A percentile compares a stretch with the other conserved stretches of the same genome.
Evolutionary conservation across 352 stramenopile species (phyloP).

Genomic region (Peronospora farinosa): DNA sequence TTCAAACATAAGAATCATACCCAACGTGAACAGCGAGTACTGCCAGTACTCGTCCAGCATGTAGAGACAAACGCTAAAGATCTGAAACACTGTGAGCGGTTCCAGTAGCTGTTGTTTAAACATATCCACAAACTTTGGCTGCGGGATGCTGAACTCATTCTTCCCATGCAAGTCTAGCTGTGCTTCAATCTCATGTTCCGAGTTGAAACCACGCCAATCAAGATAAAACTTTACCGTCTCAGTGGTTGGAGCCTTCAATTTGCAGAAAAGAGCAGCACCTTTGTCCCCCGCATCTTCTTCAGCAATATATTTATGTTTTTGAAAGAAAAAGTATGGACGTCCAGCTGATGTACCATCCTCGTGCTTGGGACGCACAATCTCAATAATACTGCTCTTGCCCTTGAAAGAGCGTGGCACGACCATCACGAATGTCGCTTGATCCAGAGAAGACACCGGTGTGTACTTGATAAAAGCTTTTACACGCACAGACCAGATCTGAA

Average conservation of each 20-base stretch:
- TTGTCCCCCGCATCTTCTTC: constrained; percentile 53
- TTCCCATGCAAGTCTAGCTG: constrained; percentile 74
- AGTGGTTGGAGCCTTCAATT: constrained; percentile 64
- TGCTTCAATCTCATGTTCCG: constrained; percentile 33
- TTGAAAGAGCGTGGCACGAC: constrained; percentile 83
- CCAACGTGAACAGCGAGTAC: constrained; percentile 98
- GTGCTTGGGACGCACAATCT: constrained; percentile 40
- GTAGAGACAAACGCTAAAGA: constrained; percentile 98
- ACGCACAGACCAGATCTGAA: constrained; percentile 84
- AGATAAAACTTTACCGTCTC: constrained; percentile 65
- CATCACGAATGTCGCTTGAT: constrained; percentile 69
- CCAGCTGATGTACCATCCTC: constrained; percentile 31
- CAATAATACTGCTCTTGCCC: constrained; percentile 81
- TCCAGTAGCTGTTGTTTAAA: constrained; percentile 96
- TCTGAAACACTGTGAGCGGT: constrained; percentile 98
- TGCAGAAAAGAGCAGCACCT: constrained; percentile 64
- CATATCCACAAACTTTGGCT: constrained; percentile 92
- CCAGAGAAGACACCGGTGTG: constrained; percentile 51
- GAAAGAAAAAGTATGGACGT: constrained; percentile 76
- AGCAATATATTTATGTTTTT: constrained; percentile 87
- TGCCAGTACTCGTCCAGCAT: constrained; percentile 99
- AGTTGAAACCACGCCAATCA: constrained; percentile 38
- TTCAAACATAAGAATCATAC: constrained; percentile 98
- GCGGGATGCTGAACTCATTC: constrained; percentile 93
- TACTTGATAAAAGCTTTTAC: constrained; percentile 84